Evolutionary conservation across 306 rosid species (phyloP).

Genomic region (Cucurbita argyrosperma): DNA sequence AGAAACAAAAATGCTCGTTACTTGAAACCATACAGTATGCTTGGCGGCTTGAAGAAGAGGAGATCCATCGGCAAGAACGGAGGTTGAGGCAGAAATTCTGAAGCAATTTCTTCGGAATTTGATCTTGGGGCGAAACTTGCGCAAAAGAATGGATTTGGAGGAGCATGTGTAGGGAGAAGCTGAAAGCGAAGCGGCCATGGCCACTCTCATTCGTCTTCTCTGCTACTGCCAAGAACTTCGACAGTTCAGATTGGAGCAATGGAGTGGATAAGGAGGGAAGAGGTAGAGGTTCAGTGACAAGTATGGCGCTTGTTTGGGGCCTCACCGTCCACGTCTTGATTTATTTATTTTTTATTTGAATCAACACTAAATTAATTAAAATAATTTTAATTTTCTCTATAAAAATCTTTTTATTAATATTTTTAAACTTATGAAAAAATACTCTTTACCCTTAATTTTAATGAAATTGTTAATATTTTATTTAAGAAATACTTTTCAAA

Average conservation of each 20-base stretch:
- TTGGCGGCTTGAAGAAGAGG: conserved; percentile 70
- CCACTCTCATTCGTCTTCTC: not conserved
- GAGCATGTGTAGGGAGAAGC: not conserved
- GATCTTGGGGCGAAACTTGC: not conserved
- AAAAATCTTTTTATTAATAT: no score
- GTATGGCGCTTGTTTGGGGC: not conserved
- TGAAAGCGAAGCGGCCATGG: conserved; percentile 8
- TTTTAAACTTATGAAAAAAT: no score
- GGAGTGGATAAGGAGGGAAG: not conserved
- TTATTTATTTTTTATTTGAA: no score
- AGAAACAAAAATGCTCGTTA: not conserved
- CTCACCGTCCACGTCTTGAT: not conserved
- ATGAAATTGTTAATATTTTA: no score
- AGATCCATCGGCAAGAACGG: conserved; percentile 50
- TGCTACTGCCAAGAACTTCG: not conserved
- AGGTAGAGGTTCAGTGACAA: not conserved
- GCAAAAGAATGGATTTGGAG: not conserved
- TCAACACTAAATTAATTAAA: no score
- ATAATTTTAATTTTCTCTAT: no score
- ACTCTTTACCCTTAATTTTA: no score
- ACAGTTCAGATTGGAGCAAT: not conserved
- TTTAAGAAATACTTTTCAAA: no score
- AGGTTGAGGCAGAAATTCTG: conserved; percentile 37
- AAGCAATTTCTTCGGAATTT: conserved; percentile 6
- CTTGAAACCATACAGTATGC: conserved; percentile 32